These are phyloP conservation scores for Ophiostoma ulmi DNA, from an alignment of 2,329 filamentous ascomycete species.

Conservation along the genomic window DNA sequence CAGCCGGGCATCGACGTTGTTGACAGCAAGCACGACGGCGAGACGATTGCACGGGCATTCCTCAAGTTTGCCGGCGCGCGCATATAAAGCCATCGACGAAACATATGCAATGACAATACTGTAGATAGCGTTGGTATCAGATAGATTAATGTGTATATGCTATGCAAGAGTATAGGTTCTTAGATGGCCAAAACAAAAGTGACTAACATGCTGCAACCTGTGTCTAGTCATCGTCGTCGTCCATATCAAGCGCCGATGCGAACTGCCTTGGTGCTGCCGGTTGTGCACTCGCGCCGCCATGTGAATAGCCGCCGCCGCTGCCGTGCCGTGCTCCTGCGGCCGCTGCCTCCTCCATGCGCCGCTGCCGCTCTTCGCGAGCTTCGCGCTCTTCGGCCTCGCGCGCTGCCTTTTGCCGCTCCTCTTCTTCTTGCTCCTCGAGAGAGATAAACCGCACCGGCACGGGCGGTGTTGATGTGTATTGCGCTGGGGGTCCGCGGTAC, in stretches of 20 bases:
- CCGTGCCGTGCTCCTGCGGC: conserved; percentile 30
- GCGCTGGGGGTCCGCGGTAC: not conserved
- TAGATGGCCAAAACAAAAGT: no score
- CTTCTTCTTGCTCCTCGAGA: conserved; percentile 51
- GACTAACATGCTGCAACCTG: no score
- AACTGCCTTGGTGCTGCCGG: conserved; percentile 25
- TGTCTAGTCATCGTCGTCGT: conserved; percentile 24
- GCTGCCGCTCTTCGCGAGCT: conserved; percentile 45
- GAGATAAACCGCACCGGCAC: conserved; percentile 35
- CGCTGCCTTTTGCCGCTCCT: conserved; percentile 45
- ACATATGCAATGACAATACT: not conserved
- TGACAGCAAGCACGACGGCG: conserved; percentile 67
- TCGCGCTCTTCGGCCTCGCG: conserved; percentile 36
- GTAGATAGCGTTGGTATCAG: not conserved
- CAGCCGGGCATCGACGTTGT: conserved; percentile 64
- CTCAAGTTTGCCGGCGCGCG: conserved; percentile 60
- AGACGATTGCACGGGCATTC: conserved; percentile 69
- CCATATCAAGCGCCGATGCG: conserved; percentile 27
- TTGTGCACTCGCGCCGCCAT: conserved; percentile 1
- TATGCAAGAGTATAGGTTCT: not conserved
- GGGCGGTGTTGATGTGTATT: conserved; percentile 51
- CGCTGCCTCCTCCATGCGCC: conserved; percentile 40
- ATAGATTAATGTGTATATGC: not conserved
- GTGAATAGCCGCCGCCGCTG: conserved; percentile 5
- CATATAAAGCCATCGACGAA: not conserved